Evolutionary conservation across 2,329 filamentous ascomycete genomes (phyloP), one percentile per base, ranked within the genome.

Genomic region (Alternaria sp.): DNA sequence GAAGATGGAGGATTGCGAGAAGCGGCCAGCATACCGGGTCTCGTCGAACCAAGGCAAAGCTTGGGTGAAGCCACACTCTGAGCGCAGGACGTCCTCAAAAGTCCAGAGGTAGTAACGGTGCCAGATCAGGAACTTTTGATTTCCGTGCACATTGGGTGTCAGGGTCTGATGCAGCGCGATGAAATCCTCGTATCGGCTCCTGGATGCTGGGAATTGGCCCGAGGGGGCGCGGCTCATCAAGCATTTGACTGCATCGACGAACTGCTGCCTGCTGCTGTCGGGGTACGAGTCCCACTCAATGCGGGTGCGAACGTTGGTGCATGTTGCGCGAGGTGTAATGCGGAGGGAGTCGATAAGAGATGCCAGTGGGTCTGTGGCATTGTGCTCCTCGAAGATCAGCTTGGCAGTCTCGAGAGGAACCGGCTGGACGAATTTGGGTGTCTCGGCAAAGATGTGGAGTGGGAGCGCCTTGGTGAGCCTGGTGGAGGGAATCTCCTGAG

Each of bases 41-140:
- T 77, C 61, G 70, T 77, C 73, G 62, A 72, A 77, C 73, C 74
- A 77, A 11, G 79, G 80, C 42, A 79, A 63, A 34, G 68, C 60
- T 44, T 73, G 75, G 26, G 62, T 72, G 65, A 79, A 81, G 48
- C 78, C 78, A 61, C 80, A 82, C 59, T 81, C 79, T 21, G 70
- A 60, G 51, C 72, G 78, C 11, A 82, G 69, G 8, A 78, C 69
- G 26, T 77, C 66, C 67, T 82, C 80, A 59, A 79, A 81, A 4
- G 70, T 67, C 71, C 80, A 77, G 36, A 74, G 65, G 66, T 72
- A 78, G 68, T 79, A 79, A 36, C 80, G 72, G 70, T 81, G 79
- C 79, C 80, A 81, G 28, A 79, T 65, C 24, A 80, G 65, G 72
- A 80, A 80, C 56, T 76, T 77, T 51, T 61, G 45, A 59, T 71